Percentiles rank a stretch among this genome's conserved stretches.
Conservation (phyloP, 495 filamentous ascomycete genomes). For the Xylaria cubensis region DNA sequence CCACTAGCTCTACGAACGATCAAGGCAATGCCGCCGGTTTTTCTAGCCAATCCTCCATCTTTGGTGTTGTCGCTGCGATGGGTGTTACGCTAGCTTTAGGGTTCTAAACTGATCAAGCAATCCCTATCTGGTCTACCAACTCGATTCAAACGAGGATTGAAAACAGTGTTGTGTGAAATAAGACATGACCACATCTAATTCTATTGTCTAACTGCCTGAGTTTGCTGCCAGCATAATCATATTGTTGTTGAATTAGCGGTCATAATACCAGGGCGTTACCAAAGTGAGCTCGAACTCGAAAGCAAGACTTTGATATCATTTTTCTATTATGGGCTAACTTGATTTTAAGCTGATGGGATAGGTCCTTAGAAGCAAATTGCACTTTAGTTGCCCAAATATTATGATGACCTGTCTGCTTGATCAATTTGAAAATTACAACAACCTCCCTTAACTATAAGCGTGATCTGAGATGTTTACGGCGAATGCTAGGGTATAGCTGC, state of each 20-base stretch:
- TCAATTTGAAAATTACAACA: not conserved
- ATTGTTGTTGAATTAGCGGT: constrained; percentile 16
- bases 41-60: constrained; percentile 31
- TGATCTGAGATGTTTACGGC: not conserved
- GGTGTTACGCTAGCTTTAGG: constrained; percentile 34
- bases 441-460: not conserved
- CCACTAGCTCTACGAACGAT: constrained; percentile 5
- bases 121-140: not conserved
- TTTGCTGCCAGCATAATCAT: not conserved
- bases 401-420: not conserved
- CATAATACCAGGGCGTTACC: constrained; percentile 14
- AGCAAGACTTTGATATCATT: not conserved
- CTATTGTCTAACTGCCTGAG: constrained; percentile 28
- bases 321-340: not conserved
- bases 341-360: not conserved
- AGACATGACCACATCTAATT: constrained; percentile 19
- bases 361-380: not conserved
- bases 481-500: not conserved
- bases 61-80: constrained; percentile 35
- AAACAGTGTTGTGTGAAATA: not conserved
- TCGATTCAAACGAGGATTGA: not conserved
- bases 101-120: constrained; percentile 25
- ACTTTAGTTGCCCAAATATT: not conserved
- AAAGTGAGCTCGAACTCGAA: not conserved
- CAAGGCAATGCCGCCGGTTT: constrained; percentile 15